Evolutionary conservation across 192 early-diverging fungal genomes (phyloP).

Genomic region (Coemansia sp.): DNA sequence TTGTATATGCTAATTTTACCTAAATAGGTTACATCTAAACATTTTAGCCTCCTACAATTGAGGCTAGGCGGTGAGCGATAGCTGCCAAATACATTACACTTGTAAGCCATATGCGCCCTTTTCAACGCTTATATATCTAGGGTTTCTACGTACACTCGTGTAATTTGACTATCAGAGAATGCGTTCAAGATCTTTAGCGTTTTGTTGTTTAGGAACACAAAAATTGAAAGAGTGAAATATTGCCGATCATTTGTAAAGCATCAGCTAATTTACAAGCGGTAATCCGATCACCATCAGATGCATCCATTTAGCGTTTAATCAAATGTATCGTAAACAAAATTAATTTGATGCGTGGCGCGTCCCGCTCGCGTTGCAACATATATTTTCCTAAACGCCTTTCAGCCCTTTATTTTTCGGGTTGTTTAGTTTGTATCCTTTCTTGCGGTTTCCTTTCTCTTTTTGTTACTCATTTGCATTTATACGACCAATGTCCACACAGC

Average conservation of each 20-base stretch:
- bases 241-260: background rate
- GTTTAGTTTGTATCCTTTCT: background rate
- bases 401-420: background rate
- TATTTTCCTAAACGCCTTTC: background rate
- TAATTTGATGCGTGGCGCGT: background rate
- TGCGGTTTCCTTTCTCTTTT: background rate
- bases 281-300: background rate
- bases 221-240: background rate
- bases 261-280: background rate
- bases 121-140: too few relatives aligned
- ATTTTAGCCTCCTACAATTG: background rate
- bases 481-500: constrained; percentile 7
- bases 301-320: background rate
- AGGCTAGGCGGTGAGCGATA: background rate
- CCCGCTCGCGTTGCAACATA: background rate
- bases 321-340: background rate
- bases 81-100: background rate
- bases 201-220: background rate
- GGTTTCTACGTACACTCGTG: too few relatives aligned
- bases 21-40: too few relatives aligned
- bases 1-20: background rate
- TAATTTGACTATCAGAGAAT: too few relatives aligned
- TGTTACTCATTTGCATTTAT: constrained; percentile 1
- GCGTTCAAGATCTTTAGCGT: background rate
- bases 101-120: background rate